These are phyloP conservation scores for Pythium phragmiticola DNA, from an alignment of 352 stramenopile genomes.

Conservation along the genomic window DNA sequence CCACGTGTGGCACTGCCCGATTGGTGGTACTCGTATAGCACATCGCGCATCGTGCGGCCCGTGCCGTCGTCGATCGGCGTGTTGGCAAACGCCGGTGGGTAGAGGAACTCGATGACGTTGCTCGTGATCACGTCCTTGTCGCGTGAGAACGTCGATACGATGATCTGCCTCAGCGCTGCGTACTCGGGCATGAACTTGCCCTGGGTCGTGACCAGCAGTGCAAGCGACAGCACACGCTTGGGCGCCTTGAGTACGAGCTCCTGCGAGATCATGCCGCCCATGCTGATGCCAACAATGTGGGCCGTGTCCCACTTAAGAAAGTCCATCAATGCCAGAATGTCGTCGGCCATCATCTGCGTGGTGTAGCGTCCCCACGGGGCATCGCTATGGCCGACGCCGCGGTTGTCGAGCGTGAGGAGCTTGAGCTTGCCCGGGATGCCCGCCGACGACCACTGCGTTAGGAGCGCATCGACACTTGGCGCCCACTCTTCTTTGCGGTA, in stretches of 20 bases:
- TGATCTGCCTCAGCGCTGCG: conserved; percentile 19
- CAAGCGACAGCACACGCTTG: conserved; percentile 46
- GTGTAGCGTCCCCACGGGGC: conserved; percentile 54
- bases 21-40: conserved; percentile 25
- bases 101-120: conserved; percentile 39
- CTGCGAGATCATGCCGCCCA: conserved; percentile 50
- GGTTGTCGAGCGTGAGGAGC: conserved; percentile 62
- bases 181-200: conserved; percentile 45
- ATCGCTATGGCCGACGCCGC: conserved; percentile 46
- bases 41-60: conserved; percentile 10
- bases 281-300: conserved; percentile 44
- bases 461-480: conserved; percentile 20
- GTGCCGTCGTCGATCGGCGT: conserved; percentile 29
- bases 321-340: conserved; percentile 59
- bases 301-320: conserved; percentile 47
- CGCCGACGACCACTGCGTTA: conserved; percentile 8
- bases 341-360: conserved; percentile 56
- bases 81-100: conserved; percentile 37
- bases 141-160: conserved; percentile 34
- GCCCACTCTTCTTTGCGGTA: conserved; percentile 28
- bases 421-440: conserved; percentile 26
- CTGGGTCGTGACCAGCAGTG: conserved; percentile 50
- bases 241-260: conserved; percentile 48
- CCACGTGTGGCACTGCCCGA: background rate
- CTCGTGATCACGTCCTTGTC: conserved; percentile 31